Evolutionary conservation across 73 alveolate species (phyloP).

Genomic region (Tetrahymena borealis): DNA sequence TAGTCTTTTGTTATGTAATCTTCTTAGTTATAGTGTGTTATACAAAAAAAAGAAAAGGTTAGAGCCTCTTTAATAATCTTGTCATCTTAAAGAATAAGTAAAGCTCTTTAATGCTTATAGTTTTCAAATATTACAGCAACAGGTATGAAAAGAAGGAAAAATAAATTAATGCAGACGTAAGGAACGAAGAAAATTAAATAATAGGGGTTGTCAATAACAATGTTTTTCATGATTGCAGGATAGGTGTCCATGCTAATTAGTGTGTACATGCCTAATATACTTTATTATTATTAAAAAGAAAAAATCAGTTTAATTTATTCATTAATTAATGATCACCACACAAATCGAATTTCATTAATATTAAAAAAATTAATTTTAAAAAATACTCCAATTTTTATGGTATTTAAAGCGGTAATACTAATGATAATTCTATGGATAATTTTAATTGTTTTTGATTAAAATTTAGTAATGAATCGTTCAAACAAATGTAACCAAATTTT

Average conservation of each 20-base stretch:
- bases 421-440: no score
- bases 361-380: no score
- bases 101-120: background rate
- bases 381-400: no score
- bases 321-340: no score
- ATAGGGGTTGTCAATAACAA: background rate
- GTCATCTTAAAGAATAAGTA: background rate
- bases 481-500: no score
- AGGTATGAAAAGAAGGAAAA: background rate
- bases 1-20: background rate
- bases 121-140: background rate
- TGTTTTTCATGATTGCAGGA: background rate
- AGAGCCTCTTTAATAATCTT: background rate
- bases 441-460: no score
- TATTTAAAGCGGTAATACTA: no score
- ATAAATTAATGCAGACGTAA: background rate
- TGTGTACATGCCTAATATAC: background rate
- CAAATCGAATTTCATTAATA: no score
- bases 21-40: background rate
- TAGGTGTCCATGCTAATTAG: background rate
- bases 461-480: no score
- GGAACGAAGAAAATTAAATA: background rate
- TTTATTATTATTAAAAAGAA: background rate
- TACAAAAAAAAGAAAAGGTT: background rate
- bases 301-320: no score